Evolutionary conservation across 768 basidiomycete genomes (phyloP).

Genomic region (Xanthoconium stramineum): DNA sequence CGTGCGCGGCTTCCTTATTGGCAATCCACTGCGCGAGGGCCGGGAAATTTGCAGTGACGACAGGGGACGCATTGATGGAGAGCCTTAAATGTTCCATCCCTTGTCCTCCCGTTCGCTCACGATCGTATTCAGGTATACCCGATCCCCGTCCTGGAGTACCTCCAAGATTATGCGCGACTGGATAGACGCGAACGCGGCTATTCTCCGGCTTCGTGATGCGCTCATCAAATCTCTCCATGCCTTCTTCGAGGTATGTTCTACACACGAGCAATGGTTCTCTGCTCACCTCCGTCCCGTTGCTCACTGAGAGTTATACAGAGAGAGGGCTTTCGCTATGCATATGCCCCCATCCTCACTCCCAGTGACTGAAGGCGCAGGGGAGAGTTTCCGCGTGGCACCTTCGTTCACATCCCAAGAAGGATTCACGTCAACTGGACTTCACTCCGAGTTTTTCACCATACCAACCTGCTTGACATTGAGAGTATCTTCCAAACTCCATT

Average conservation of each 20-base stretch:
- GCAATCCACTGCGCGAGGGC: too few species aligned
- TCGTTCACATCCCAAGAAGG: constrained; percentile 1
- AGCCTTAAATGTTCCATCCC: too few species aligned
- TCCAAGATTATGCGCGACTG: constrained; percentile 86
- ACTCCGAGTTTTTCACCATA: constrained; percentile 65
- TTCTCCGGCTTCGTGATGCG: constrained; percentile 69
- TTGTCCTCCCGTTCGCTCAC: constrained; percentile 3
- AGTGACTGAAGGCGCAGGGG: constrained; percentile 97
- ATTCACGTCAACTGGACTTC: constrained; percentile 1
- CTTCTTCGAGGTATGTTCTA: constrained; percentile 70
- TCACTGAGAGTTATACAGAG: constrained; percentile 42
- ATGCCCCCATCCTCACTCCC: constrained; percentile 86
- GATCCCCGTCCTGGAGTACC: constrained; percentile 78
- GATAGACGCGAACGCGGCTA: constrained; percentile 65
- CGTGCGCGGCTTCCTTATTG: too few species aligned
- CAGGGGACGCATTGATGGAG: too few species aligned
- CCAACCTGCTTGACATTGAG: constrained; percentile 83
- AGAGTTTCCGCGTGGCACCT: constrained; percentile 72
- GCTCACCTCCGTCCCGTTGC: constrained; percentile 4
- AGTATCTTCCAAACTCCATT: constrained; percentile 96
- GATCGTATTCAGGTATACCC: constrained; percentile 63
- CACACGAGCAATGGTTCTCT: neutral
- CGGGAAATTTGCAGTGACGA: too few species aligned
- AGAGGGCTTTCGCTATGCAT: constrained; percentile 74
- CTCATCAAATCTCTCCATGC: constrained; percentile 54